Conservation (phyloP, 2,329 filamentous ascomycete genomes). For the Tetracladium maxilliforme region DNA sequence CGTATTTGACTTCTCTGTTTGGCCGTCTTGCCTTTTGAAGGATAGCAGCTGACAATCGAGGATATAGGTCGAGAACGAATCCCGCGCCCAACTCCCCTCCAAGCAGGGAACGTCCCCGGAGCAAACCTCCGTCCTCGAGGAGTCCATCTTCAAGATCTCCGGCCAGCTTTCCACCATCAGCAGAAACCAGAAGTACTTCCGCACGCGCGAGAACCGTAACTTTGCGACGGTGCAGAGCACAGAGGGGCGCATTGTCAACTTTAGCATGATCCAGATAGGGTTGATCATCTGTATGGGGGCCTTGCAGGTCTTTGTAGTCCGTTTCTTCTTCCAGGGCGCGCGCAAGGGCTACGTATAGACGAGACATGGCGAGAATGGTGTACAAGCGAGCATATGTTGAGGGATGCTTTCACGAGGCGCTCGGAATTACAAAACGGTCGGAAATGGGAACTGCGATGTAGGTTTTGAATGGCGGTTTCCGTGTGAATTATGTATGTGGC, state of each 20-base stretch:
- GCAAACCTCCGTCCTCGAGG: slow-evolving; percentile 77
- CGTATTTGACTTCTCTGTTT: slow-evolving; percentile 15
- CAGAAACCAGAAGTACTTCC: slow-evolving; percentile 98
- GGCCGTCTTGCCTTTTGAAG: not conserved
- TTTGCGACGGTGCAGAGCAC: slow-evolving; percentile 97
- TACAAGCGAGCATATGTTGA: no score
- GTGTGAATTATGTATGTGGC: no score
- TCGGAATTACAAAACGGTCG: no score
- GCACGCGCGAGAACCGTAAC: slow-evolving; percentile 95
- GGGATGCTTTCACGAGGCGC: no score
- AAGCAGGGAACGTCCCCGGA: slow-evolving; percentile 82
- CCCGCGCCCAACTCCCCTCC: slow-evolving; percentile 65
- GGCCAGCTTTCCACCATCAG: slow-evolving; percentile 87
- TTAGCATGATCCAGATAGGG: slow-evolving; percentile 81
- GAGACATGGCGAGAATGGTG: no score
- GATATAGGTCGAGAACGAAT: slow-evolving; percentile 75
- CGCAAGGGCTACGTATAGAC: slow-evolving; percentile 54
- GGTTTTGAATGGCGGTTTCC: no score
- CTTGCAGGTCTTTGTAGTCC: slow-evolving; percentile 90
- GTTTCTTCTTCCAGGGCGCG: slow-evolving; percentile 90
- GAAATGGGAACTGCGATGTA: no score
- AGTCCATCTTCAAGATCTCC: slow-evolving; percentile 90
- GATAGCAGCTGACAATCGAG: slow-evolving; percentile 6
- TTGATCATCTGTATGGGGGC: slow-evolving; percentile 94
- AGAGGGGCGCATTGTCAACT: slow-evolving; percentile 91